These are phyloP conservation scores for Geoglossum cookeanum DNA, from an alignment of 2,329 filamentous ascomycete genomes.

Conservation along the genomic window DNA sequence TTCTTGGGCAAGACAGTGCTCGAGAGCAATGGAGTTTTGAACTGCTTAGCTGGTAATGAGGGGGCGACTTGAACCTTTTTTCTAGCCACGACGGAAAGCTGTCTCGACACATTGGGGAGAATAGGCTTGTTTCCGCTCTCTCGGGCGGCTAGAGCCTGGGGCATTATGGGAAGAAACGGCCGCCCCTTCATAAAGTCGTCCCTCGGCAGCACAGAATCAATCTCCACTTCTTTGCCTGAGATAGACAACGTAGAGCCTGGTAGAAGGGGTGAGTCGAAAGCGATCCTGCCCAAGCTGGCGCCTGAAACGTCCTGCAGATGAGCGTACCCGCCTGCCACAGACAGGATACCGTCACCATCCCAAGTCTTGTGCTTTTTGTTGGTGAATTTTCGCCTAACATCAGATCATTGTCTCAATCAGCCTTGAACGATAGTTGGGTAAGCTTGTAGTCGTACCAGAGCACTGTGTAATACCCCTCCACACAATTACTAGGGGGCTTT, in stretches of 20 bases:
- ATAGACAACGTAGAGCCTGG: constrained; percentile 42
- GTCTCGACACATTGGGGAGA: constrained; percentile 5
- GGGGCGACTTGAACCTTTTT: constrained; percentile 21
- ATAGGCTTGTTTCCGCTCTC: background rate
- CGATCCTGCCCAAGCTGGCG: constrained; percentile 39
- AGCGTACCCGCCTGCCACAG: constrained; percentile 36
- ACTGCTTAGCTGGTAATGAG: constrained; percentile 24
- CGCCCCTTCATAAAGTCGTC: constrained; percentile 36
- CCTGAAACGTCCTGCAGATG: constrained; percentile 43
- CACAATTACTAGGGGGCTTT: background rate
- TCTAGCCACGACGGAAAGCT: constrained; percentile 17
- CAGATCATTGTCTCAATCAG: background rate
- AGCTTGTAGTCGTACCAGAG: constrained; percentile 22
- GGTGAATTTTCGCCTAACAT: constrained; percentile 44
- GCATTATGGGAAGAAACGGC: constrained; percentile 20
- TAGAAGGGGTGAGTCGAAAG: constrained; percentile 35
- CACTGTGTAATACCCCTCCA: constrained; percentile 26
- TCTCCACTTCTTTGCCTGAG: constrained; percentile 47
- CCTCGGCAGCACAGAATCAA: constrained; percentile 41
- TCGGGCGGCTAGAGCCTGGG: background rate
- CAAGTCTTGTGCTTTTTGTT: constrained; percentile 60
- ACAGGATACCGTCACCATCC: constrained; percentile 52
- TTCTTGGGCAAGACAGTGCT: constrained; percentile 28
- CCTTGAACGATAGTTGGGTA: background rate
- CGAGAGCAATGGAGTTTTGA: constrained; percentile 40